A percentile compares a stretch with the other conserved stretches of the same genome.
Evolutionary conservation across 2,329 filamentous ascomycete genomes (phyloP).

Genomic region (Botrytis tulipae): DNA sequence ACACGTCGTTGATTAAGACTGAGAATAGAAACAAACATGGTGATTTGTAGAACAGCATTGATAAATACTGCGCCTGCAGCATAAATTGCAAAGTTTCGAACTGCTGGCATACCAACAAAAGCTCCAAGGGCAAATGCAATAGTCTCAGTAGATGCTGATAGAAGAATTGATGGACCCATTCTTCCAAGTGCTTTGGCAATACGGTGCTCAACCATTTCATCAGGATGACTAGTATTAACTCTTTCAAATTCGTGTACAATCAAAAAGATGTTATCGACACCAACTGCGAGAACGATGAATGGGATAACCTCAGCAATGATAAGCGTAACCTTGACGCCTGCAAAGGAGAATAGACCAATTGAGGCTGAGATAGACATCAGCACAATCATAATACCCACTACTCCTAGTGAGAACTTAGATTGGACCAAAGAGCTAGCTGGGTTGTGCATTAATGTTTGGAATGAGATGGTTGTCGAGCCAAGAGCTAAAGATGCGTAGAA

Average conservation of each 20-base stretch:
- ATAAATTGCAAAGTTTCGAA: constrained; percentile 95
- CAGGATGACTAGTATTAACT: constrained; percentile 87
- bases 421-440: constrained; percentile 84
- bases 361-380: constrained; percentile 96
- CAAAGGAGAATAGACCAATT: constrained; percentile 89
- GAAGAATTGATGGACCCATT: constrained; percentile 94
- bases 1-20: constrained; percentile 88
- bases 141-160: constrained; percentile 93
- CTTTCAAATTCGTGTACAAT: constrained; percentile 98
- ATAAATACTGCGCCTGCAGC: constrained; percentile 95
- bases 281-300: constrained; percentile 92
- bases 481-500: constrained; percentile 91
- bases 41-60: constrained; percentile 94
- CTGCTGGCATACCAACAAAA: constrained; percentile 96
- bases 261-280: constrained; percentile 98
- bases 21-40: constrained; percentile 92
- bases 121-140: constrained; percentile 89
- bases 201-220: constrained; percentile 81
- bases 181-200: constrained; percentile 86
- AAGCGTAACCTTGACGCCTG: constrained; percentile 88
- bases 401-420: constrained; percentile 94
- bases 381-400: constrained; percentile 91
- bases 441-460: constrained; percentile 75
- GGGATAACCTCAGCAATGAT: constrained; percentile 99
- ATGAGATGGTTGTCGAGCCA: constrained; percentile 78